Evolutionary conservation across 345 rosid genomes (phyloP).

Genomic region (Jatropha curcas): DNA sequence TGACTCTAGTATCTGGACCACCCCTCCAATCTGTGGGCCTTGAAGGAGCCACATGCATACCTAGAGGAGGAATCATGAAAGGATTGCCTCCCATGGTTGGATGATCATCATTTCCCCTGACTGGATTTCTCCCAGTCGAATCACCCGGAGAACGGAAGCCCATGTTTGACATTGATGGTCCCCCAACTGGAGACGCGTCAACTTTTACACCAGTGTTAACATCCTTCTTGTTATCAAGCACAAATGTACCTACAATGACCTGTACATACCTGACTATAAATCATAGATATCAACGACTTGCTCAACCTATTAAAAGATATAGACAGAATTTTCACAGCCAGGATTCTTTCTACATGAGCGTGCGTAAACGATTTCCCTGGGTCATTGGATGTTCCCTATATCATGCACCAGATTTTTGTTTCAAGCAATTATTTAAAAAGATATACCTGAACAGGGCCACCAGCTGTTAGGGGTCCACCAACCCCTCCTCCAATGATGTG

Average conservation of each 20-base stretch:
- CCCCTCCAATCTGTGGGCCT: constrained; percentile 54
- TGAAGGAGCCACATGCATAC: constrained; percentile 44
- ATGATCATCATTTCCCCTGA: constrained; percentile 43
- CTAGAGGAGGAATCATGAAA: constrained; percentile 52
- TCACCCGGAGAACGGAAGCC: constrained; percentile 53
- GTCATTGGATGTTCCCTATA: background rate
- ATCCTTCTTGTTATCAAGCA: constrained; percentile 49
- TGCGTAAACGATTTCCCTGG: background rate
- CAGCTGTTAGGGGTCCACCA: constrained; percentile 79
- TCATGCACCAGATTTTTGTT: background rate
- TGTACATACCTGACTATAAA: constrained; percentile 24
- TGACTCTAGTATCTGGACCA: constrained; percentile 38
- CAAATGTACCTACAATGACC: constrained; percentile 73
- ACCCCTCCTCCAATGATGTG: constrained; percentile 93
- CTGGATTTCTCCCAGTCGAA: constrained; percentile 47
- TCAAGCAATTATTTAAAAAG: background rate
- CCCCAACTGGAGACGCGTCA: constrained; percentile 57
- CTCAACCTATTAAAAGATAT: background rate
- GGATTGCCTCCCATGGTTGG: constrained; percentile 48
- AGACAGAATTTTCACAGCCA: background rate
- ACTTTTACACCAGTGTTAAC: constrained; percentile 40
- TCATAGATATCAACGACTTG: background rate
- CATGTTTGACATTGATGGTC: constrained; percentile 36
- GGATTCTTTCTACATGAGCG: background rate
- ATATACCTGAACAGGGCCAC: constrained; percentile 88